These are phyloP conservation scores for Jamesozyma jinghongensis DNA, from an alignment of 805 yeast genomes.

Conservation along the genomic window DNA sequence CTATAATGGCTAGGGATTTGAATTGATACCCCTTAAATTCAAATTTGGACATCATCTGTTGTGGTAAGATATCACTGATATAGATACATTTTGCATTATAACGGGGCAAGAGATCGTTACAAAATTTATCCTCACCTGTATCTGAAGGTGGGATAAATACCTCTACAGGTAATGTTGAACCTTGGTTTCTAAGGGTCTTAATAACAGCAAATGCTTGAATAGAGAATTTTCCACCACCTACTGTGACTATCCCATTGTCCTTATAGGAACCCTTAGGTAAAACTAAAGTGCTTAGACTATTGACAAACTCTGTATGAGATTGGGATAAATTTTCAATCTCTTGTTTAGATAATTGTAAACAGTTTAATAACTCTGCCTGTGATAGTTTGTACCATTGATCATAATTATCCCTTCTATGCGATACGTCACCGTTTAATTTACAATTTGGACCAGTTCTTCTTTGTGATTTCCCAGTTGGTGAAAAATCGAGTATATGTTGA, in stretches of 20 bases:
- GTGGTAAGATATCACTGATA: constrained; percentile 42
- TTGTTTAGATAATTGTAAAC: constrained; percentile 17
- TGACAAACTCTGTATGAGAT: constrained; percentile 15
- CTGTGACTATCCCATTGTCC: constrained; percentile 51
- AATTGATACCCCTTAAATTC: constrained; percentile 50
- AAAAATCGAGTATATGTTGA: constrained; percentile 13
- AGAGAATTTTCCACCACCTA: constrained; percentile 67
- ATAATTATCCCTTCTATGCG: constrained; percentile 16
- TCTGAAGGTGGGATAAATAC: constrained; percentile 59
- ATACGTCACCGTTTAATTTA: constrained; percentile 18
- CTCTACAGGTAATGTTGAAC: constrained; percentile 70
- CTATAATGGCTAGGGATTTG: constrained; percentile 60
- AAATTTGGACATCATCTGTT: constrained; percentile 32
- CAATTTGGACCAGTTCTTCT: constrained; percentile 13
- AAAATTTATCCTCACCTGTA: constrained; percentile 52
- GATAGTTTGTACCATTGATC: constrained; percentile 17
- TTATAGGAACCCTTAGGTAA: constrained; percentile 32
- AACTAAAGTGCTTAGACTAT: constrained; percentile 6
- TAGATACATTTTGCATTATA: constrained; percentile 55
- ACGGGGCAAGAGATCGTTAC: constrained; percentile 54
- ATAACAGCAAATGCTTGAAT: constrained; percentile 52
- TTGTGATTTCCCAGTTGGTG: constrained; percentile 21
- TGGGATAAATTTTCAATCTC: constrained; percentile 12
- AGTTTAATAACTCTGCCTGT: constrained; percentile 14
- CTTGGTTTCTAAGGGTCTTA: constrained; percentile 48